Conservation (phyloP, 1,284 basidiomycete genomes). For the Sporisorium reilianum region DNA sequence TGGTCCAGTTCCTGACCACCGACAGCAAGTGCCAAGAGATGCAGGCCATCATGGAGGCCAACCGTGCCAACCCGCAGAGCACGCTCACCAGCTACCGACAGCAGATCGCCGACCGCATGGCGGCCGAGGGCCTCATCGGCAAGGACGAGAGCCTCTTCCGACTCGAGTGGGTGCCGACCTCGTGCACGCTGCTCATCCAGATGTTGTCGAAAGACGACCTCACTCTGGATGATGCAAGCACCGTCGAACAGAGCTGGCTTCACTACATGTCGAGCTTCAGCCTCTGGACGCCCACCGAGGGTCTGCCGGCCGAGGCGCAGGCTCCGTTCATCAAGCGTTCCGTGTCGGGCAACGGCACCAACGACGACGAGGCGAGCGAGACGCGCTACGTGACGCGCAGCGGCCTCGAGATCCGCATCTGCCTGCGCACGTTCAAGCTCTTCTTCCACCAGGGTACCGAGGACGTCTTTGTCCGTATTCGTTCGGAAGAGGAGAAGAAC, state of each 20-base stretch:
- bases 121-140: slow-evolving; percentile 84
- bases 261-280: slow-evolving; percentile 88
- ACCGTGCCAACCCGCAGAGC: slow-evolving; percentile 61
- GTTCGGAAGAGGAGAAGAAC: slow-evolving; percentile 31
- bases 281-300: slow-evolving; percentile 68
- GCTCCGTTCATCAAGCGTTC: slow-evolving; percentile 64
- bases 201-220: slow-evolving; percentile 90
- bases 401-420: slow-evolving; percentile 74
- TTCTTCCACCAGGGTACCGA: slow-evolving; percentile 71
- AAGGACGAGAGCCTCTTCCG: slow-evolving; percentile 92
- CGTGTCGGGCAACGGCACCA: slow-evolving; percentile 37
- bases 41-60: slow-evolving; percentile 78
- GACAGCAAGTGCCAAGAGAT: slow-evolving; percentile 88
- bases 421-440: slow-evolving; percentile 71
- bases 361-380: slow-evolving; percentile 38
- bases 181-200: slow-evolving; percentile 82
- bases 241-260: slow-evolving; percentile 84
- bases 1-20: slow-evolving; percentile 78
- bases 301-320: slow-evolving; percentile 57
- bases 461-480: slow-evolving; percentile 68
- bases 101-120: slow-evolving; percentile 84
- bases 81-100: slow-evolving; percentile 77
- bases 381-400: slow-evolving; percentile 69
- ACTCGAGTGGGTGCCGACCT: slow-evolving; percentile 82
- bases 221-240: slow-evolving; percentile 85